phyloP scores from a whole-genome alignment of 1,284 basidiomycete genomes.

The Tilletia setariae region DNA sequence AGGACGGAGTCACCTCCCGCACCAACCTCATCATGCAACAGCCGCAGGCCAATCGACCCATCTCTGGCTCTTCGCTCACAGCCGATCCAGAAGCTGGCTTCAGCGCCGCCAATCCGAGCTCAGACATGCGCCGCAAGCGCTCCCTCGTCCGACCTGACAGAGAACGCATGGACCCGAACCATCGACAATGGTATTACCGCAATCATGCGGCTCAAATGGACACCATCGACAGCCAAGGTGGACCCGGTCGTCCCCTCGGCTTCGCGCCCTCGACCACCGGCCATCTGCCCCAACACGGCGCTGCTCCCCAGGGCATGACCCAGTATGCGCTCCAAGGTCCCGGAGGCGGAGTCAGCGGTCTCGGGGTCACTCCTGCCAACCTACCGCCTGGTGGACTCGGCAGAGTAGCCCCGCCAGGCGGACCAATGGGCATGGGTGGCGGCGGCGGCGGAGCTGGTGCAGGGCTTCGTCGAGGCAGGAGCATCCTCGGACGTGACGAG shows the following conservation, averaged over 20 bases:
- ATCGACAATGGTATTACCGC: slow-evolving; percentile 93
- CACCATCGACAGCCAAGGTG: slow-evolving; percentile 29
- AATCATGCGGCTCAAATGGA: slow-evolving; percentile 77
- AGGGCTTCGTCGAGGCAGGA: slow-evolving; percentile 49
- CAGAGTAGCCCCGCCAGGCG: slow-evolving; percentile 26
- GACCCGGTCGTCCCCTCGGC: slow-evolving; percentile 35
- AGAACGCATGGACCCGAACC: slow-evolving; percentile 91
- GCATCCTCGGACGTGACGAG: slow-evolving; percentile 52
- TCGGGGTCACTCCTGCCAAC: slow-evolving; percentile 35
- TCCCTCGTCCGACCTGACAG: slow-evolving; percentile 88
- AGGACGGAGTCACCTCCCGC: slow-evolving; percentile 10
- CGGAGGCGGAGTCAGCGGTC: slow-evolving; percentile 51
- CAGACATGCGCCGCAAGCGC: slow-evolving; percentile 72
- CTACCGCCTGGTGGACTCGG: slow-evolving; percentile 43
- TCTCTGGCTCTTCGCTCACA: neutral
- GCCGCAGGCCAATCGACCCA: slow-evolving; percentile 7
- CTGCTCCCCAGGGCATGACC: slow-evolving; percentile 37
- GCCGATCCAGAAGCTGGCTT: slow-evolving; percentile 4
- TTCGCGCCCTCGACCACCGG: slow-evolving; percentile 53
- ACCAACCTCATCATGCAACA: slow-evolving; percentile 10
- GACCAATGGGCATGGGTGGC: neutral
- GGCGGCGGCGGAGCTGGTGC: neutral
- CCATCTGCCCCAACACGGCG: slow-evolving; percentile 51
- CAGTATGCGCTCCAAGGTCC: slow-evolving; percentile 43
- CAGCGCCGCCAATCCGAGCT: slow-evolving; percentile 23